These are phyloP conservation scores for Heracleum sosnowskyi DNA, from an alignment of 129 eudicot genomes.

Conservation along the genomic window DNA sequence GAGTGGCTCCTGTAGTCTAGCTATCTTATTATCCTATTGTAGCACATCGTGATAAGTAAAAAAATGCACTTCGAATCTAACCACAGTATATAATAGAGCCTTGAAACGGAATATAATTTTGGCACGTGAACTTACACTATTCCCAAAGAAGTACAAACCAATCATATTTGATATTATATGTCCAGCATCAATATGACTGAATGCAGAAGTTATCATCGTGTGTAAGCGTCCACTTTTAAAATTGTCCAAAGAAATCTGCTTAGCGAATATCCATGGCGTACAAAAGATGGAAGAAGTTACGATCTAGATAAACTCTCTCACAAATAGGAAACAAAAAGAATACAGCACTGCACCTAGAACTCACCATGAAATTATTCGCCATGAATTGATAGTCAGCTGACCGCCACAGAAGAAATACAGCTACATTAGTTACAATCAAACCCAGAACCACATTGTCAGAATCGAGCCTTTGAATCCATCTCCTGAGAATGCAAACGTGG, in stretches of 20 bases:
- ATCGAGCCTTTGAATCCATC: conserved; percentile 47
- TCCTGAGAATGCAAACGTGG: conserved; percentile 33
- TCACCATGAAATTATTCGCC: conserved; percentile 67
- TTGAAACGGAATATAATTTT: background rate
- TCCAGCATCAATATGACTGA: conserved; percentile 61
- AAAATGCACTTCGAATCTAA: background rate
- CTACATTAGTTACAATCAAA: conserved; percentile 62
- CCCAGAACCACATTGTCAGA: conserved; percentile 53
- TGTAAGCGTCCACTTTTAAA: conserved; percentile 59
- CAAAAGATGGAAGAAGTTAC: background rate
- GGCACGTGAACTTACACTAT: conserved; percentile 45
- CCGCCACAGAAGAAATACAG: conserved; percentile 66
- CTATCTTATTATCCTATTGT: background rate
- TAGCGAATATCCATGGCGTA: background rate
- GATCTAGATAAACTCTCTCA: background rate
- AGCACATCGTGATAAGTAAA: background rate
- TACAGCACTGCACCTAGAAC: conserved; percentile 11
- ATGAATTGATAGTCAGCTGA: conserved; percentile 49
- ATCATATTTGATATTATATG: conserved; percentile 78
- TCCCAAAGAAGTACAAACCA: conserved; percentile 84
- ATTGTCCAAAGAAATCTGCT: conserved; percentile 75
- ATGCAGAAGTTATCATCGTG: conserved; percentile 78
- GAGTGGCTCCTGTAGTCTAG: background rate
- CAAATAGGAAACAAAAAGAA: background rate
- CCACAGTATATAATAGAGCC: background rate